Evolutionary conservation across 768 basidiomycete genomes (phyloP), one percentile per base, ranked within the genome.

Genomic region (Lepiota subincarnata): DNA sequence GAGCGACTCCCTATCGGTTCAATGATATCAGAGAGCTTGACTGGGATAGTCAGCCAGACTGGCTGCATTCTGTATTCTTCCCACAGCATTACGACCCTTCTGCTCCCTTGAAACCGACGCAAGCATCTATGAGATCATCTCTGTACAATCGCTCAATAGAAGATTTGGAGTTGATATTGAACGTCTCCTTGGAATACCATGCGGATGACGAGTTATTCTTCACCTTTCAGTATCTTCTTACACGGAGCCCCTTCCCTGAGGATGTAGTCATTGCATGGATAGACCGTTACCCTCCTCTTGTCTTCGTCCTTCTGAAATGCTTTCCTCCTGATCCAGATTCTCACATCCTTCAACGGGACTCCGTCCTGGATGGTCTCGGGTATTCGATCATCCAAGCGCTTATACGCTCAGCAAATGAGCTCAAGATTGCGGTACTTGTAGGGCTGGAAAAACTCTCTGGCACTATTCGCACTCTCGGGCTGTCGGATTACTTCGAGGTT

Each of bases 381-480:
- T 61, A 59, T n/a, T 50, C 59, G 3, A 69, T 86, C 22, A 53
- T 81, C 7, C 72, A 68, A 24, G 75, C 71, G 40, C 69, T 86
- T 45, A 67, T 86, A 31, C 73, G 79, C 3, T 79, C 76, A 2
- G 81, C 82, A 2, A 83, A 85, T 50, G 61, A 71, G 0, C 67
- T 81, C 4, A 74, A 77, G 0, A 76, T 85, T 6, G 81, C 81
- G 0, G 70, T 78, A 16, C 74, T 86, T 14, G 82, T 79, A 1
- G 83, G 79, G 0, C 53, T 86, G 26, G 83, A 86, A 54, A 83
- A 82, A 56, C 61, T 85, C 2, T 66, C 74, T 0, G 61, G 57
- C 12, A 69, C 75, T n/a, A 49, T 54, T 13, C 37, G 47, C 26
- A 51, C 40, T 12, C 71, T 86, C 50, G 70, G 71, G 1, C 39